Evolutionary conservation across 2,329 filamentous ascomycete genomes (phyloP).

Genomic region (Fusarium goolgardi): DNA sequence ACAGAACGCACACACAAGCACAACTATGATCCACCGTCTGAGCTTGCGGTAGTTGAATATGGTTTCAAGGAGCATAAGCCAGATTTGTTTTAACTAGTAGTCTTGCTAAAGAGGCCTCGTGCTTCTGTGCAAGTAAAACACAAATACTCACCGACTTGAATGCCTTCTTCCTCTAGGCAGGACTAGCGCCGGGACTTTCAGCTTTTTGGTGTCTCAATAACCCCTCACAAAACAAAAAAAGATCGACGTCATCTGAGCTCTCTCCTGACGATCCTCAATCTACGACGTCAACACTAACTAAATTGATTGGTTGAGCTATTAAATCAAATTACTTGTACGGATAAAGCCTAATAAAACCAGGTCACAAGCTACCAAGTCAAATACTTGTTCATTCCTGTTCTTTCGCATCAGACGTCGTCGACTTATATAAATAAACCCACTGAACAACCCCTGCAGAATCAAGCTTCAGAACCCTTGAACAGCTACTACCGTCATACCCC

Average conservation of each 20-base stretch:
- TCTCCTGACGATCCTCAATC: constrained; percentile 37
- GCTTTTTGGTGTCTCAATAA: constrained; percentile 33
- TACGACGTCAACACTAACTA: constrained; percentile 35
- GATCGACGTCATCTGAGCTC: constrained; percentile 36
- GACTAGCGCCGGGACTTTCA: constrained; percentile 16
- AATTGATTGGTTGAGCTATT: constrained; percentile 11
- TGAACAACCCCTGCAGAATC: constrained; percentile 12
- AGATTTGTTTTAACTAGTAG: background rate
- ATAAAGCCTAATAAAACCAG: background rate
- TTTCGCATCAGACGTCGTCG: background rate
- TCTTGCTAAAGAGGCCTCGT: background rate
- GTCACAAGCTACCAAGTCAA: background rate
- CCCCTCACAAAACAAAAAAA: constrained; percentile 8
- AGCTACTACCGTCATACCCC: constrained; percentile 33
- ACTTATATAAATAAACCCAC: constrained; percentile 8
- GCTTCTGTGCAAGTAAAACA: background rate
- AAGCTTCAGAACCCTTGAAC: constrained; percentile 40
- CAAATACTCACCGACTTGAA: background rate
- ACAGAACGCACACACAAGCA: constrained; percentile 1
- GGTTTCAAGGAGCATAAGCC: background rate
- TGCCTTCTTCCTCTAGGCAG: background rate
- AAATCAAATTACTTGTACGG: constrained; percentile 1
- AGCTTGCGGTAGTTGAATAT: background rate
- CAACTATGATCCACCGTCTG: background rate
- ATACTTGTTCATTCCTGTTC: background rate